Conservation (phyloP, 805 yeast species). For the Blastobotrys muscicola region DNA sequence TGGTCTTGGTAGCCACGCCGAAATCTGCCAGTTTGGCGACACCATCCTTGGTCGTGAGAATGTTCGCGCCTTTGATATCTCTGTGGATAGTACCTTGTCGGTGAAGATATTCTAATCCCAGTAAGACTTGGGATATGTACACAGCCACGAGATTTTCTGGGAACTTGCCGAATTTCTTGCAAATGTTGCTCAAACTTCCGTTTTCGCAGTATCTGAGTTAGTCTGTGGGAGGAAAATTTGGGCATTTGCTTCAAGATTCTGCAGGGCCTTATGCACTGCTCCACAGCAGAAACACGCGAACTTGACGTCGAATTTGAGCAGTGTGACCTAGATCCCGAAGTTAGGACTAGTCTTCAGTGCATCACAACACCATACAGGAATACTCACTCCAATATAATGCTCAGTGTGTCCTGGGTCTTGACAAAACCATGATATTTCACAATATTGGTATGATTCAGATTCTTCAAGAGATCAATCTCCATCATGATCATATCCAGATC, state of each 20-base stretch:
- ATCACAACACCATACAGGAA: too few relatives aligned
- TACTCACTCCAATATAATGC: conserved; percentile 50
- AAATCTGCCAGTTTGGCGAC: conserved; percentile 67
- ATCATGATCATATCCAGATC: conserved; percentile 41
- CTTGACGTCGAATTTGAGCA: too few relatives aligned
- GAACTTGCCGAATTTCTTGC: conserved; percentile 42
- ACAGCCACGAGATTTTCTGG: conserved; percentile 44
- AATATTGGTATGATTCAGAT: conserved; percentile 55
- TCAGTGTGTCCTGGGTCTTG: conserved; percentile 41
- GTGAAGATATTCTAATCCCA: conserved; percentile 57
- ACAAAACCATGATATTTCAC: conserved; percentile 63
- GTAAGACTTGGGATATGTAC: conserved; percentile 45
- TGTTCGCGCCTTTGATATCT: conserved; percentile 70
- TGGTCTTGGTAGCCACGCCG: conserved; percentile 57
- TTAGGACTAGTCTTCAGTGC: too few relatives aligned
- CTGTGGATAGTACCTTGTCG: conserved; percentile 69
- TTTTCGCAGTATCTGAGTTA: conserved; percentile 37
- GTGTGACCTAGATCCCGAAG: too few relatives aligned
- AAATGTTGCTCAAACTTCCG: conserved; percentile 53
- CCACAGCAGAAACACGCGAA: too few relatives aligned
- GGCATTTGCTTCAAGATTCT: conserved; percentile 16
- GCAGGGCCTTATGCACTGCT: too few relatives aligned
- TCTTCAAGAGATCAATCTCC: conserved; percentile 58
- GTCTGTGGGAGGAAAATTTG: not conserved
- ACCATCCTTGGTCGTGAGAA: conserved; percentile 50